Base-by-base conservation (phyloP, 768 basidiomycete species). In the Russula compacta region DNA sequence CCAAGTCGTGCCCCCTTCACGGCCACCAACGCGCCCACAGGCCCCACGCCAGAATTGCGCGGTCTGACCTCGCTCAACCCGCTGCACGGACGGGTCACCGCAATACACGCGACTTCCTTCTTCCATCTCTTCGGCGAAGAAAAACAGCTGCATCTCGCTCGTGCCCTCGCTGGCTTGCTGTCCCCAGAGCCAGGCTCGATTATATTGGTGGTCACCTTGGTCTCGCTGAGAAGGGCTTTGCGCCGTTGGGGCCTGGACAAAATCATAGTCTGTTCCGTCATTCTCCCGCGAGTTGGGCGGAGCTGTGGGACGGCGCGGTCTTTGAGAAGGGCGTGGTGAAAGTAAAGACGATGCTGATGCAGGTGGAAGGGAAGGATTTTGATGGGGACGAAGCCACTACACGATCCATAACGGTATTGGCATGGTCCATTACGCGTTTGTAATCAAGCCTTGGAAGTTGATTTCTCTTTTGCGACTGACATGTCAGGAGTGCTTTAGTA, bases 101-200 rank as follows among this genome's bases (percentile, higher is more conserved):
- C 71, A 6, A 80, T 85, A 19, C 78, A 82, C 65, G 77, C 78
- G 2, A 73, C 77, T 12, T 70, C 77, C 6, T 72, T 84, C 68
- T 83, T 85, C 67, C 73, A 76, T 68, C 67, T 83, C 35, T 83
- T 83, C 56, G 12, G 8, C 12, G 56, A 58, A 48, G 56, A 40
- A 49, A 32, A 71, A 29, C 81, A 83, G 64, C 57, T 70, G 12
- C 64, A 75, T 32, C 69, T 82, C 44, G 81, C 78, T 3, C 70
- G 68, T 19, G 69, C 71, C 6, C 67, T 81, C 21, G 78, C 76
- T 2, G 71, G 72, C 3, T 66, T 82, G 7, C 72, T 81, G 21
- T 72, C 75, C 0, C 75, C 74, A 3, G 67, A 66, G 19, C 77
- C 39, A 8, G 48, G 56, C 47, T 49, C 48, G n/a, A 19, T 49